phyloP scores from a whole-genome alignment of 2,329 filamentous ascomycete species.

The Cladosporium sp. region DNA sequence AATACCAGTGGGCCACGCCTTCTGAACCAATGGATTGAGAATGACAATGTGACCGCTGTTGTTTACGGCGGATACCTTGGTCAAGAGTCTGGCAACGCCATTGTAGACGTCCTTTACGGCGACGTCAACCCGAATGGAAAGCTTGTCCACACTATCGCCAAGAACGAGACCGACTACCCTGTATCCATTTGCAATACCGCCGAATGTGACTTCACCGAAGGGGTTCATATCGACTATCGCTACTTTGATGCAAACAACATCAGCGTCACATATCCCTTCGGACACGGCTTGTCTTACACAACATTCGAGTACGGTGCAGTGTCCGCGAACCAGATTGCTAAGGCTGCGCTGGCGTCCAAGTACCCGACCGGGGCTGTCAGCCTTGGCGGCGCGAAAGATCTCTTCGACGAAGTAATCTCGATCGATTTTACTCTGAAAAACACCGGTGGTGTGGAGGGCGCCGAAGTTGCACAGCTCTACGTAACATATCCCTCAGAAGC shows the following conservation, averaged over 20 bases:
- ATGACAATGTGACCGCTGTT: slow-evolving; percentile 29
- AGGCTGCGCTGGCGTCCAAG: slow-evolving; percentile 19
- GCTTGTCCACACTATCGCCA: slow-evolving; percentile 29
- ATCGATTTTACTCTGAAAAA: slow-evolving; percentile 60
- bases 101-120: slow-evolving; percentile 30
- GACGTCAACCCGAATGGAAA: slow-evolving; percentile 26
- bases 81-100: slow-evolving; percentile 26
- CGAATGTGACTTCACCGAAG: slow-evolving; percentile 35
- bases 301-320: slow-evolving; percentile 37
- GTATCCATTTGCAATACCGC: slow-evolving; percentile 37
- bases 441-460: slow-evolving; percentile 49
- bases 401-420: slow-evolving; percentile 60
- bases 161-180: slow-evolving; percentile 25
- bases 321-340: slow-evolving; percentile 23
- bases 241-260: slow-evolving; percentile 40
- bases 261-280: slow-evolving; percentile 41
- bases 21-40: slow-evolving; percentile 28
- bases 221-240: slow-evolving; percentile 44
- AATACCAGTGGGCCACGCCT: slow-evolving; percentile 28
- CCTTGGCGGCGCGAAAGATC: slow-evolving; percentile 35
- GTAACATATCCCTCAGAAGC: slow-evolving; percentile 23
- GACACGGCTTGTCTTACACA: slow-evolving; percentile 42
- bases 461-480: slow-evolving; percentile 56
- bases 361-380: neutral
- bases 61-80: slow-evolving; percentile 27